These are phyloP conservation scores for Globisporangium carolinianum DNA, from an alignment of 352 stramenopile species.

Conservation along the genomic window DNA sequence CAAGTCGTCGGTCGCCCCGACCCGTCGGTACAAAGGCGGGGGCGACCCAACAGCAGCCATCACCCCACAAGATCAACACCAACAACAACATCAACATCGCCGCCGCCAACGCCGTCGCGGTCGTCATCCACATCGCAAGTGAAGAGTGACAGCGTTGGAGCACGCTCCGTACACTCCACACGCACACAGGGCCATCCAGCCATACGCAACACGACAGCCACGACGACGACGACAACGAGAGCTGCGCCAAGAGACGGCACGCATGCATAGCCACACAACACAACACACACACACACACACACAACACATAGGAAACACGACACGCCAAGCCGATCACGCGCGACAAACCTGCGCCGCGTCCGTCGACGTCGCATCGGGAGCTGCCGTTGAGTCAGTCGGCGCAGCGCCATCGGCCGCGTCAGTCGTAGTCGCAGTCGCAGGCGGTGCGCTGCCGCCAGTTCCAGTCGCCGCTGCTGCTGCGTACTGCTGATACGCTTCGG, in stretches of 20 bases:
- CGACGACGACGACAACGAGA: too few relatives aligned
- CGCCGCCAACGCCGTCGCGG: too few relatives aligned
- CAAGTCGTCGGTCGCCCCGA: too few relatives aligned
- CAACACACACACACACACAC: constrained; percentile 1
- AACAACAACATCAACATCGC: too few relatives aligned
- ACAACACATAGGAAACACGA: background rate
- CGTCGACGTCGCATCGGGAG: constrained; percentile 8
- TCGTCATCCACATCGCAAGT: too few relatives aligned
- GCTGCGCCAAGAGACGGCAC: background rate
- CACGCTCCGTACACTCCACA: too few relatives aligned
- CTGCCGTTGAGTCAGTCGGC: constrained; percentile 2
- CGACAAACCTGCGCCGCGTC: constrained; percentile 60
- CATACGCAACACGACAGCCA: too few relatives aligned
- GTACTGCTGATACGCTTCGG: constrained; percentile 69
- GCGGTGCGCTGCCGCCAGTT: constrained; percentile 6
- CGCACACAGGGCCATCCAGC: too few relatives aligned
- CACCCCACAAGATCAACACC: too few relatives aligned
- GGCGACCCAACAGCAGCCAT: too few relatives aligned
- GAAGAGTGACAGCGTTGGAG: too few relatives aligned
- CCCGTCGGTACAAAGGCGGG: too few relatives aligned
- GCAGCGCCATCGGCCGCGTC: constrained; percentile 1
- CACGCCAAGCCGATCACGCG: constrained; percentile 10
- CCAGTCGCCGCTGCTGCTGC: constrained; percentile 35
- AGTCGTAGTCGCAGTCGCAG: constrained; percentile 6
- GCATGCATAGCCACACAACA: constrained; percentile 17